Base-by-base conservation (phyloP, 352 stramenopile species). In the Chrysophaeum taylorii region DNA sequence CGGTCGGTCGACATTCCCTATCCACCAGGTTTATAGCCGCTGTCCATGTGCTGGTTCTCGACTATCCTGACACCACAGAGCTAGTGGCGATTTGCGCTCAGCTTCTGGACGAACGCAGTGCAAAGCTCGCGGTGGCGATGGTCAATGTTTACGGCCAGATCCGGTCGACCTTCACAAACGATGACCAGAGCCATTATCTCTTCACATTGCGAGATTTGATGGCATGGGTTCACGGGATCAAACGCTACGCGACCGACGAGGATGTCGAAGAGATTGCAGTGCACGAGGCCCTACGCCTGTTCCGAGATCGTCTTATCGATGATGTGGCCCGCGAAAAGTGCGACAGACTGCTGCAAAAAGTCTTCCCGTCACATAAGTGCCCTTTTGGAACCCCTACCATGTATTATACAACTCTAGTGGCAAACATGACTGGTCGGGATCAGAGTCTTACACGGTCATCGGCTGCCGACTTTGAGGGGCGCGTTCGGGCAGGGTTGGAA, bases 171-270 rank as follows among this genome's bases (percentile, higher is more conserved):
- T 97, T 96, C 75, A 92, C 80, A 0, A 88, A 96, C 23, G 89
- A 96, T 63, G 91, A 96, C 42, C 81, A 94, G 38, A 81, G 91
- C n/a, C 91, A 97, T 71, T 97, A 97, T 73, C 78, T 96, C 15
- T 95, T 97, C 68, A 97, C 90, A 16, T 90, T 90, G 0, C 85
- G 91, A 1, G 89, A 97, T 69, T 50, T 97, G 16, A 96, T 88
- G 2, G 85, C 89, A 35, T 97, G 90, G 90, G 85, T 94, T 23
- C 86, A 90, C 48, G 82, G 86, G 2, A 75, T 97, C 5, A 73
- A 92, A 0, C 84, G 89, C 12, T 97, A 97, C 69, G 87, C 97
- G 0, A 84, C 81, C 38, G 74, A 74, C 31, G 90, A 96, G 70
- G 84, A 96, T 9, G 73, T 96, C 1, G 75, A 96, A 0, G 89